Conservation (phyloP, 2,329 filamentous ascomycete genomes). For the Dryadomyces sulphureus region DNA sequence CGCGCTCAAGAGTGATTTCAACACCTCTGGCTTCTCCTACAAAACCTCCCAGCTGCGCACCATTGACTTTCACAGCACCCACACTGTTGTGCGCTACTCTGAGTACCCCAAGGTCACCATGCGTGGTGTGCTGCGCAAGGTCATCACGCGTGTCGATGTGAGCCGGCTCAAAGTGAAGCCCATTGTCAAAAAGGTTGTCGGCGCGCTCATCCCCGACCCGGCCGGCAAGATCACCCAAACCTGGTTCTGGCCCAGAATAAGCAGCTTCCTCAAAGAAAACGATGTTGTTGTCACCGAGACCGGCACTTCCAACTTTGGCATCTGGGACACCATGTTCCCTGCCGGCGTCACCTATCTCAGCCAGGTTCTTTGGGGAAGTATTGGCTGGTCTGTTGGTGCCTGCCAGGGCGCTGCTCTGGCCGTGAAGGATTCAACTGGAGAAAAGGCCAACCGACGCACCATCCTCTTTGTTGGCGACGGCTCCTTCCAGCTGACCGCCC, state of each 20-base stretch:
- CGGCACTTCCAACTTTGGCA: constrained; percentile 76
- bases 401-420: constrained; percentile 53
- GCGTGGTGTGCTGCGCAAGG: constrained; percentile 60
- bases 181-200: constrained; percentile 35
- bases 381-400: constrained; percentile 45
- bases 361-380: constrained; percentile 45
- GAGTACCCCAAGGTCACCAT: constrained; percentile 67
- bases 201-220: constrained; percentile 5
- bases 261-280: constrained; percentile 24
- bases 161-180: constrained; percentile 40
- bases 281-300: constrained; percentile 81
- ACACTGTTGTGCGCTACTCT: constrained; percentile 60
- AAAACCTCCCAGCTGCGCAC: constrained; percentile 60
- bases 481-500: constrained; percentile 69
- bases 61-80: constrained; percentile 67
- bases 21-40: constrained; percentile 72
- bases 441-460: constrained; percentile 42
- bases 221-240: constrained; percentile 10
- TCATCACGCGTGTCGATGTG: constrained; percentile 45
- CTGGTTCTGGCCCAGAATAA: constrained; percentile 12
- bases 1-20: constrained; percentile 58
- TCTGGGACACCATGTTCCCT: constrained; percentile 75
- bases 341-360: constrained; percentile 40
- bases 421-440: constrained; percentile 42
- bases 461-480: constrained; percentile 86